Evolutionary conservation across 2,329 filamentous ascomycete species (phyloP).

Genomic region (Aspergillus sp.): DNA sequence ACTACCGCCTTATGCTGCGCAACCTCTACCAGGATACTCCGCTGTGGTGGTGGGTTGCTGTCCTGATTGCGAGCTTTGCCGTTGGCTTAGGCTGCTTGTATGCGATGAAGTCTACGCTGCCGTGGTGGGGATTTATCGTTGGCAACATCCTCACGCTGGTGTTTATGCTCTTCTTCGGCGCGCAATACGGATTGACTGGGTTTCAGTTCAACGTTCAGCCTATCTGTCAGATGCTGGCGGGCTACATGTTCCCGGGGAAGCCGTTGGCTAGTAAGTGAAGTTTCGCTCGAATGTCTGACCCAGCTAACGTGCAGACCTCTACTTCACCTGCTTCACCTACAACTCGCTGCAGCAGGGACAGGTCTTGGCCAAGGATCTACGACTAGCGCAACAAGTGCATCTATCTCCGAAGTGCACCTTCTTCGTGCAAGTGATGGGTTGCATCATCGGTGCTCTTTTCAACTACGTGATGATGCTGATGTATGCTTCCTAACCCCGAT

Average conservation of each 20-base stretch:
- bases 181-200: constrained; percentile 1
- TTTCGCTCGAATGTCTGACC: background rate
- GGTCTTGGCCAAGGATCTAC: constrained; percentile 2
- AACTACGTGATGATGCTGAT: constrained; percentile 9
- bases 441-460: constrained; percentile 3
- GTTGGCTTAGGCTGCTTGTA: constrained; percentile 5
- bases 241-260: constrained; percentile 6
- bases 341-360: constrained; percentile 5
- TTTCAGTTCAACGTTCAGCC: constrained; percentile 9
- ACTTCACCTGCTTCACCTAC: constrained; percentile 10
- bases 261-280: constrained; percentile 2
- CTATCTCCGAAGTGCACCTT: constrained; percentile 4
- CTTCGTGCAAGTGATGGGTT: background rate
- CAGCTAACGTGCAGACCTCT: background rate
- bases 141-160: constrained; percentile 1
- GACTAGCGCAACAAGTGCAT: constrained; percentile 5
- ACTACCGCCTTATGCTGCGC: constrained; percentile 6
- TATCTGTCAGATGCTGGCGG: constrained; percentile 8
- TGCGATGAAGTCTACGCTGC: constrained; percentile 7
- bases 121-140: constrained; percentile 8
- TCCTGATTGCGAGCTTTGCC: background rate
- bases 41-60: constrained; percentile 4
- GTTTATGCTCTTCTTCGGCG: constrained; percentile 8
- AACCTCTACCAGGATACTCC: constrained; percentile 1
- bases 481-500: background rate